Evolutionary conservation across 495 filamentous ascomycete genomes (phyloP), one percentile per base, ranked within the genome.

Genomic region (Hyaloscypha hepaticicola): DNA sequence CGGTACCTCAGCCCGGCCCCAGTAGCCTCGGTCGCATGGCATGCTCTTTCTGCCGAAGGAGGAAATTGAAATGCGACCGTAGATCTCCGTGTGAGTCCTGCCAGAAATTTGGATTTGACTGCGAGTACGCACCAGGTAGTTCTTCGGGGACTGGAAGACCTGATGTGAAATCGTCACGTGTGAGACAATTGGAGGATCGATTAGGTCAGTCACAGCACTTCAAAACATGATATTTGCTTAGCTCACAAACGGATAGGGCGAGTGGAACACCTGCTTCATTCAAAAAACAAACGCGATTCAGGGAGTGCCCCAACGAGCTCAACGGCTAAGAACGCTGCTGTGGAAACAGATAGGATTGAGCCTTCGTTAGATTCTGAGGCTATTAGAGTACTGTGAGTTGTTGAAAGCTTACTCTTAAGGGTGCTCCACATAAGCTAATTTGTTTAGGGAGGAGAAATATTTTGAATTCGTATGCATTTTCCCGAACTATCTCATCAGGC

Each of bases 361-460:
- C 1, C 8, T 53, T 27, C 22, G 25, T 34, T 28, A 48, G 58
- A 60, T 45, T 34, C 33, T 26, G 48, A 45, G 16, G 31, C 31
- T 14, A 53, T 55, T 7, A 29, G 28, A 31, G n/a, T 25, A 33
- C 49, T 53, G 60, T 63, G 24, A 41, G 65, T 80, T 5, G 12
- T 12, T 34, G 38, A 45, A 3, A 19, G 19, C 9, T 45, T 45
- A 16, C 3, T 11, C 4, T 16, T 45, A 14, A 4, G 38, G 38
- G 6, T 45, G 38, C 14, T 45, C 9, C 0, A 45, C 11, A 45
- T 9, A 16, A 3, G 12, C 38, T 45, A 16, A 45, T 19, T 16
- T 16, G 9, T 81, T 51, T 51, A 82, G 80, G 26, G 77, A 81
- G 58, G 59, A 67, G 25, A 55, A 73, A 22, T 83, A 73, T 69